Base-by-base conservation (phyloP, 78 protist species). In the Monosiga brevicollis region DNA sequence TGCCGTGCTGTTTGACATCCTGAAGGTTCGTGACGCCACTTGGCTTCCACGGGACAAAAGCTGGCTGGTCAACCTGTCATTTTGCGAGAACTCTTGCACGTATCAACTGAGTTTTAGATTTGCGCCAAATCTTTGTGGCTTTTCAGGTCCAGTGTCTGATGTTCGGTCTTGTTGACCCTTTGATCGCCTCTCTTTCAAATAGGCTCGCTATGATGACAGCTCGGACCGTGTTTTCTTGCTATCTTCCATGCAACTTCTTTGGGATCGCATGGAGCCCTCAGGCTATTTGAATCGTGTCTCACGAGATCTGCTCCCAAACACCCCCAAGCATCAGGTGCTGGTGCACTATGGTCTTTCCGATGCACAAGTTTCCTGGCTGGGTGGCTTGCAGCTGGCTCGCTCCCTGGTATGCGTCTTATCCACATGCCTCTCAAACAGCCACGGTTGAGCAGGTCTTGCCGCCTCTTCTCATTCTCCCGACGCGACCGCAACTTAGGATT, bases 221-320 rank as follows among this genome's bases (percentile, higher is more conserved):
- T 6, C 62, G 1, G 6, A 24, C 55, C 42, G 0, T 37, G 43
- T 29, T 37, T 24, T 41, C 39, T 23, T n/a, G 3, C 9, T 43
- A 9, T 42, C 54, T 1, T 26, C 32, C 35, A 41, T 77, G 23
- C 15, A 11, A 15, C 26, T 40, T 42, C 55, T 41, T 1, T 78
- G 82, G 82, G 82, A 78, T 38, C 38, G 82, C 29, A 35, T 40
- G 2, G 82, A 78, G 39, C 82, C 83, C 11, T 49, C 42, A 0
- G 83, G 83, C 32, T 79, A 54, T 24, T 1, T 79, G 75, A 0
- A 37, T 62, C 1, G 1, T 42, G 1, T 49, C 83, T 3, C n/a
- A 11, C 32, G 20, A 25, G 11, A 79, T 22, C 38, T 26, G 29
- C 74, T 55, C 35, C 40, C 74, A 72, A 24, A 36, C 83, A 79